Conservation (phyloP, 176 grass and related monocot species). For the Ensete ventricosum region DNA sequence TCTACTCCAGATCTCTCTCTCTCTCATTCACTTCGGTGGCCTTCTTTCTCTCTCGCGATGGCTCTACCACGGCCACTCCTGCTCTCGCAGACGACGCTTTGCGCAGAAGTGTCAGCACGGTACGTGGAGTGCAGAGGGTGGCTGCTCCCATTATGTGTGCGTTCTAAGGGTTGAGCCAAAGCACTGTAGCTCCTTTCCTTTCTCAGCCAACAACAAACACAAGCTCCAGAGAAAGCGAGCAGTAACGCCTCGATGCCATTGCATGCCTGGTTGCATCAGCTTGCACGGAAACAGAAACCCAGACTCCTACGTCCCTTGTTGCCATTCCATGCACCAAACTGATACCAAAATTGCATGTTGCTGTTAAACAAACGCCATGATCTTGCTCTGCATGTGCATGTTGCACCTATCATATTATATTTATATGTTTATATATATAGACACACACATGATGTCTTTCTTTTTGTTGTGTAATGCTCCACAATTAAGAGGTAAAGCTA, state of each 20-base stretch:
- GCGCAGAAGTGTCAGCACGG: neutral
- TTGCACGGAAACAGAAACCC: too few relatives aligned
- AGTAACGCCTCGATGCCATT: neutral
- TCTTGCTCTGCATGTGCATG: too few relatives aligned
- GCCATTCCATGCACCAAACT: too few relatives aligned
- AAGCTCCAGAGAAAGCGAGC: neutral
- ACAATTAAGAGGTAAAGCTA: too few relatives aligned
- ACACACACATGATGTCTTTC: too few relatives aligned
- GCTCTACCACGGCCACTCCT: neutral
- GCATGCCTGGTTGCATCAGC: neutral
- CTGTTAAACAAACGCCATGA: too few relatives aligned
- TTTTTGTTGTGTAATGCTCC: too few relatives aligned
- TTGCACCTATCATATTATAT: too few relatives aligned
- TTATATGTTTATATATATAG: too few relatives aligned
- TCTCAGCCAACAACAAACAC: neutral
- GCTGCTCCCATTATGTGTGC: neutral
- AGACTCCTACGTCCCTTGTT: too few relatives aligned
- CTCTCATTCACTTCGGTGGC: neutral
- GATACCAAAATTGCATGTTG: too few relatives aligned
- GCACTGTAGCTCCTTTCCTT: neutral
- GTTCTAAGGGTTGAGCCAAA: neutral
- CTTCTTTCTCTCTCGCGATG: neutral
- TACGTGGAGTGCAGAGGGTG: neutral
- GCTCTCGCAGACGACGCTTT: neutral
- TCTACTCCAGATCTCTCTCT: neutral